Base-by-base conservation (phyloP, 2,329 filamentous ascomycete species). In the Seiridium cupressi region DNA sequence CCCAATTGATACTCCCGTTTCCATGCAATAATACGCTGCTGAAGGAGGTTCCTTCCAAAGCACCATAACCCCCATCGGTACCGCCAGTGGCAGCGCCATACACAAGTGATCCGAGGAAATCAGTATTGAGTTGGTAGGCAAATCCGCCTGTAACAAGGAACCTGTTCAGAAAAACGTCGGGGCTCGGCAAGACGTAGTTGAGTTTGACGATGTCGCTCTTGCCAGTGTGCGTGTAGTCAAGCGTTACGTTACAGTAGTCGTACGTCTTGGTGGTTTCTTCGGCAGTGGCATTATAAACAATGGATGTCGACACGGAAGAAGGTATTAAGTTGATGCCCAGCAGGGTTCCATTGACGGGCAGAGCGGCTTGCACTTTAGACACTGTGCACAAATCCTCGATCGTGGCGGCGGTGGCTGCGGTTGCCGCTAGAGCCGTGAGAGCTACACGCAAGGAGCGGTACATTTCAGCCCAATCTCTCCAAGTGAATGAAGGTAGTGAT, bases 311-410 rank as follows among this genome's bases (percentile, higher is more conserved):
- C 4, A 79, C 74, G 1, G 76, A 67, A 0, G 76, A 77, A 3
- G 78, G 73, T 58, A 77, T 66, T 61, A 80, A 57, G 49, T 75
- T 66, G 56, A 80, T 75, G 7, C 77, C 77, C 4, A 74, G 64
- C 3, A 79, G 64, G 36, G 74, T 77, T 4, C 76, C 77, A 59
- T 79, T 76, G 32, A 75, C 66, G 4, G 77, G 78, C 7, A 80
- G 66, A n/a, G 74, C 71, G n/a, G 75, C 71, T 61, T 74, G 72
- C 18, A 81, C 73, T 59, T 79, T 75, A 40, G 73, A 69, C 4
- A 77, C 69, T 3, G 77, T 79, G 64, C 77, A 80, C 32, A 80
- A 64, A 60, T 77, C 73, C 34, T 72, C 60, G 47, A 80, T 75
- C 13, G 74, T 73, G 47, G 69, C 64, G 35, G 74, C 72, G 44